Percentiles rank a stretch among this genome's conserved stretches.
phyloP scores from a whole-genome alignment of 192 early-diverging fungal species.

The Backusella macrospora region DNA sequence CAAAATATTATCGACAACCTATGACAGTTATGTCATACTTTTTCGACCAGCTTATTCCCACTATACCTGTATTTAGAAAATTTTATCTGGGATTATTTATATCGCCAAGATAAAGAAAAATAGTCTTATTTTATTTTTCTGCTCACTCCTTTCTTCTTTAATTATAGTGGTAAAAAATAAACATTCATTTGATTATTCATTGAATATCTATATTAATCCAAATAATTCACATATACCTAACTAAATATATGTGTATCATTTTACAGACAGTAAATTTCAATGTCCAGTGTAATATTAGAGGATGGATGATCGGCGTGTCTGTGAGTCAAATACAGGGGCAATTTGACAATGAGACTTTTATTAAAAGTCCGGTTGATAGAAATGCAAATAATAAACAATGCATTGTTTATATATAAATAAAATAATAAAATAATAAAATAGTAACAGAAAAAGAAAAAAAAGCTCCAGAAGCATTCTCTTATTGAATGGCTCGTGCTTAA shows the following conservation, averaged over 20 bases:
- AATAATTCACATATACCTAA: no score
- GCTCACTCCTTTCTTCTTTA: no score
- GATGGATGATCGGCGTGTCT: background rate
- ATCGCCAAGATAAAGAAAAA: background rate
- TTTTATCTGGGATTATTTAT: background rate
- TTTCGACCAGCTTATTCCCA: background rate
- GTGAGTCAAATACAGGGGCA: background rate
- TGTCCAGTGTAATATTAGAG: background rate
- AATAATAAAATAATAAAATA: no score
- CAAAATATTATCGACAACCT: background rate
- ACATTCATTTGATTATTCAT: no score
- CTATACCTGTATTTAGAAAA: background rate
- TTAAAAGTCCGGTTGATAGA: background rate
- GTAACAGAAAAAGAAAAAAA: background rate
- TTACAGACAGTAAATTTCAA: background rate
- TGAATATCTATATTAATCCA: no score
- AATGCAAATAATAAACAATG: background rate
- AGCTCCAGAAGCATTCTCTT: background rate
- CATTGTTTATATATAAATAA: no score
- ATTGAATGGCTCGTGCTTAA: slow-evolving; percentile 2
- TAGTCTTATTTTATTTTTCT: background rate
- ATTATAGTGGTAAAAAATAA: no score
- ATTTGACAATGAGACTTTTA: background rate
- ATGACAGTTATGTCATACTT: slow-evolving; percentile 4
- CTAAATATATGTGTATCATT: no score